These are phyloP conservation scores for Leishmania guyanensis DNA, from an alignment of 208 protist species.

Conservation along the genomic window DNA sequence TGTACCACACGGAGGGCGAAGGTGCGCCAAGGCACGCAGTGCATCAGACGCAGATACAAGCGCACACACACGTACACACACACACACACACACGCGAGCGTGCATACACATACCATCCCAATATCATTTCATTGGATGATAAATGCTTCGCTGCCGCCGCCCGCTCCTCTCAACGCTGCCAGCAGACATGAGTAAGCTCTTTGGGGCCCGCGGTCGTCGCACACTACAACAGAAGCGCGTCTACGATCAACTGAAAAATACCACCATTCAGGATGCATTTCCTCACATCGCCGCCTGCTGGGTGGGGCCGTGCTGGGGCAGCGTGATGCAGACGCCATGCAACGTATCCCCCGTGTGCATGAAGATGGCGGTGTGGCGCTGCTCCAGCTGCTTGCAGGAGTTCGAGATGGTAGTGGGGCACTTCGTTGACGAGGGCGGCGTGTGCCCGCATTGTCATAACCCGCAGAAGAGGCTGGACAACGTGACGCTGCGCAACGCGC, in stretches of 20 bases:
- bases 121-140: neutral
- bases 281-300: constrained; percentile 87
- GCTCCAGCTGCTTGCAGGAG: constrained; percentile 75
- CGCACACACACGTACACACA: neutral
- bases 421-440: constrained; percentile 73
- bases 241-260: constrained; percentile 64
- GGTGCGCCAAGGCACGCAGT: neutral
- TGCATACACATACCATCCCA: neutral
- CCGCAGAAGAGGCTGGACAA: constrained; percentile 48
- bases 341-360: constrained; percentile 66
- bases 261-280: constrained; percentile 73
- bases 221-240: constrained; percentile 54
- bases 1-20: neutral
- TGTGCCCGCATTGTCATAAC: constrained; percentile 83
- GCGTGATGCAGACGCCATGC: constrained; percentile 81
- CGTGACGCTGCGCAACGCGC: constrained; percentile 20
- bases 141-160: constrained; percentile 5
- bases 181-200: constrained; percentile 53
- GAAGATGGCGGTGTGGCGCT: constrained; percentile 85
- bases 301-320: constrained; percentile 88
- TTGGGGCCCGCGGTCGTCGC: constrained; percentile 52
- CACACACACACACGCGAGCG: neutral
- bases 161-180: constrained; percentile 8
- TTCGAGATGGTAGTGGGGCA: constrained; percentile 78
- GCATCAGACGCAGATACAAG: neutral